These are phyloP conservation scores for Acer saccharum DNA, from an alignment of 345 rosid genomes.

Conservation along the genomic window DNA sequence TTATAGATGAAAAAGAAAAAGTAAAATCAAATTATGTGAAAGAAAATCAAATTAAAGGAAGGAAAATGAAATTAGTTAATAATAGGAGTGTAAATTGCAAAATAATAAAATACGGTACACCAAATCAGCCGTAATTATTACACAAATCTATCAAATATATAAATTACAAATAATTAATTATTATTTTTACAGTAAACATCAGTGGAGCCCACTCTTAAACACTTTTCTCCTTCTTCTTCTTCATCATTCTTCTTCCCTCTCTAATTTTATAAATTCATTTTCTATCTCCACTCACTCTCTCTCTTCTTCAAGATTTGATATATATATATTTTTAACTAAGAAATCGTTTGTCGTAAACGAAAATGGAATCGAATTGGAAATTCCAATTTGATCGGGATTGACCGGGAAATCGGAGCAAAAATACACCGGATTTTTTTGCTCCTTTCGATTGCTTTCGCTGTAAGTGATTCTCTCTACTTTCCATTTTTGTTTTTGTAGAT, in stretches of 20 bases:
- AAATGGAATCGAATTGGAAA: not conserved
- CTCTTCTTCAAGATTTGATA: not conserved
- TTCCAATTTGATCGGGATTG: constrained; percentile 18
- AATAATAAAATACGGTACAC: not conserved
- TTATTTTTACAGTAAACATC: not conserved
- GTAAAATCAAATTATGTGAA: too few species aligned
- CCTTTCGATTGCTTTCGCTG: constrained; percentile 28
- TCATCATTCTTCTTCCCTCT: not conserved
- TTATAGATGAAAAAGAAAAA: too few species aligned
- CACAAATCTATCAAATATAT: not conserved
- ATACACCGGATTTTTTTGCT: constrained; percentile 16
- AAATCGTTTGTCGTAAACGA: not conserved
- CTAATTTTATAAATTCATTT: not conserved
- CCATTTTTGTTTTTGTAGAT: not conserved
- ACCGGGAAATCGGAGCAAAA: not conserved
- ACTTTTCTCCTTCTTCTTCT: constrained; percentile 13
- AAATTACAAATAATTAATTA: too few species aligned
- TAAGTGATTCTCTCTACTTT: constrained; percentile 25
- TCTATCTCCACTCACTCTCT: not conserved
- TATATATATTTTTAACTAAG: constrained; percentile 1
- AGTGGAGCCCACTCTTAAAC: constrained; percentile 29
- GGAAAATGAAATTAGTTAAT: not conserved
- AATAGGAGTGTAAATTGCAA: not conserved
- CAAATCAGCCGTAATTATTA: not conserved
- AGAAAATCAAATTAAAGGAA: not conserved